Percentiles rank a stretch among this genome's conserved stretches.
These are phyloP conservation scores for Phytomonas francai DNA, from an alignment of 208 protist species.

Conservation along the genomic window DNA sequence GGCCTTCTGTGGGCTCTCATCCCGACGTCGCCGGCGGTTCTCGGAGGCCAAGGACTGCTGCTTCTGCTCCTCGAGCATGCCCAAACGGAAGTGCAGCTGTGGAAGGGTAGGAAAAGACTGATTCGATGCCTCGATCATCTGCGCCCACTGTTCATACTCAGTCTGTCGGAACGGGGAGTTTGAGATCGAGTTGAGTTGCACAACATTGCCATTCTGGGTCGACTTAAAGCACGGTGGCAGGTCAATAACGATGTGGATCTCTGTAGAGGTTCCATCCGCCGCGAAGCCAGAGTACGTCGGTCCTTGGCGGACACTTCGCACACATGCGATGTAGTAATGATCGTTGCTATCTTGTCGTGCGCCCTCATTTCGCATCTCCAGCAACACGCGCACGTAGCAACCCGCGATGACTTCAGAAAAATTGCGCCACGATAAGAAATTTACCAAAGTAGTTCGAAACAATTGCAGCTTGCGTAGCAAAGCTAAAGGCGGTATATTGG, in stretches of 20 bases:
- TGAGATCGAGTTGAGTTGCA: conserved; percentile 89
- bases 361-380: conserved; percentile 85
- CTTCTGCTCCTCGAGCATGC: conserved; percentile 84
- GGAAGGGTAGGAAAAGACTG: conserved; percentile 57
- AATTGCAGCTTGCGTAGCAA: conserved; percentile 77
- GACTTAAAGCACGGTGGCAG: conserved; percentile 83
- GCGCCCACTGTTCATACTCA: conserved; percentile 85
- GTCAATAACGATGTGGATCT: conserved; percentile 87
- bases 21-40: conserved; percentile 37
- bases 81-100: conserved; percentile 72
- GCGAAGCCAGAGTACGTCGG: conserved; percentile 85
- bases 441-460: conserved; percentile 80
- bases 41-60: conserved; percentile 57
- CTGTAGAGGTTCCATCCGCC: conserved; percentile 66
- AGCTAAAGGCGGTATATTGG: conserved; percentile 50
- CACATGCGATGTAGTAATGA: conserved; percentile 85
- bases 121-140: conserved; percentile 46
- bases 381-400: conserved; percentile 85
- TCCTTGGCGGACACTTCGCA: conserved; percentile 69
- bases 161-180: conserved; percentile 77
- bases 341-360: conserved; percentile 64
- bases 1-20: conserved; percentile 35
- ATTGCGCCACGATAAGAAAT: conserved; percentile 81
- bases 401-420: conserved; percentile 76
- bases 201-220: conserved; percentile 77